Base-by-base conservation (phyloP, 495 filamentous ascomycete genomes). In the Annulohypoxylon nitens region DNA sequence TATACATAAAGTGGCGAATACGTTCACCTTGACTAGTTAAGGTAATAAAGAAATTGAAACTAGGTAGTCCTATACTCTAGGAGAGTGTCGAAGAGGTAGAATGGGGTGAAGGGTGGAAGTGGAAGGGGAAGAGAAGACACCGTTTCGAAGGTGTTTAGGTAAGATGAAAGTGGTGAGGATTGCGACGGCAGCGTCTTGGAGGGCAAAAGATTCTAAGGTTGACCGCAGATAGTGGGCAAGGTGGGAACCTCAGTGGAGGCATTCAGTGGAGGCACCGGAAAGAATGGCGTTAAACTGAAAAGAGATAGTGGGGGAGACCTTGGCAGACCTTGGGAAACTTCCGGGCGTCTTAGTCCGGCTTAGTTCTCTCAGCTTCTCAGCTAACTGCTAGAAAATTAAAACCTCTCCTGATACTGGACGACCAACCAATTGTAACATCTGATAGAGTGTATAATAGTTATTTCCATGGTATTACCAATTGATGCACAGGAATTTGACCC, bases 1-100 rank as follows among this genome's bases (percentile, higher is more conserved):
- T 67, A 48, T 65, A 70, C 71, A 70, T 62, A 36, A 50, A 74
- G 67, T 61, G 64, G 67, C 67, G 54, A 73, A 65, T 64, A 57
- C 41, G 41, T 23, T 53, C 33, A 68, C 20, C 43, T 62, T 50
- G 55, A 18, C 23, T 43, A 11, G 20, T 60, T 60, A 26, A 60
- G 20, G 57, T 25, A 37, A 37, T 12, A 12, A 34, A 43, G 1
- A 34, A 30, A 18, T 26, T 43, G 26, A 6, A 9, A 26, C 3
- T 26, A 26, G n/a, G n/a, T n/a, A n/a, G 12, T 43, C 26, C 30
- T 30, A 25, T 39, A 18, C 20, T 41, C 36, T 60, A 60, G 6
- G 25, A 45, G 10, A 54, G 48, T 4, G 37, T 50, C 11, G 26
- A n/a, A 14, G 47, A 37, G 54, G 41, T 34, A 59, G n/a, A 30